Percentiles rank a stretch among this genome's conserved stretches.
Conservation (phyloP, 441 rosid genomes). For the Erodium chrysanthum region DNA sequence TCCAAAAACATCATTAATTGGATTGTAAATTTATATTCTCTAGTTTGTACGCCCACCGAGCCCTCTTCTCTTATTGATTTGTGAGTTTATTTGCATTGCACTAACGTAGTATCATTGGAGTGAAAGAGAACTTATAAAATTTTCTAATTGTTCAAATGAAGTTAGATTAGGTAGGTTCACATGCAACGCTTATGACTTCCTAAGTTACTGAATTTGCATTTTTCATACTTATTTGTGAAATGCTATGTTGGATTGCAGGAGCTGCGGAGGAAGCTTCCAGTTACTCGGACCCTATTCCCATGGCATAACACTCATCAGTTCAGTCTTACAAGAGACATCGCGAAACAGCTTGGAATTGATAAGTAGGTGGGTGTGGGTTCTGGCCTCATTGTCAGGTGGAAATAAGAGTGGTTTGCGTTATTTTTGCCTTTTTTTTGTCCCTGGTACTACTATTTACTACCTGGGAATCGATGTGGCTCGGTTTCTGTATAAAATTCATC, state of each 20-base stretch:
- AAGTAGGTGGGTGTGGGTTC: slow-evolving; percentile 29
- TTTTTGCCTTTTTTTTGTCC: too few relatives aligned
- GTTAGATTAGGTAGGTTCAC: too few relatives aligned
- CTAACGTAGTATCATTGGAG: neutral
- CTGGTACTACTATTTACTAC: too few relatives aligned
- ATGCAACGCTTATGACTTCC: too few relatives aligned
- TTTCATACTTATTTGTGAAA: neutral
- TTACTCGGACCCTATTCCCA: slow-evolving; percentile 83
- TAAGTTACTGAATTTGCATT: too few relatives aligned
- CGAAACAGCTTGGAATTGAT: slow-evolving; percentile 71
- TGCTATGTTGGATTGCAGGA: slow-evolving; percentile 40
- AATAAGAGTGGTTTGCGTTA: too few relatives aligned
- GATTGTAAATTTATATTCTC: neutral
- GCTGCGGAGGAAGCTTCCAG: slow-evolving; percentile 89
- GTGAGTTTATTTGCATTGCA: neutral
- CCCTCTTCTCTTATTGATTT: neutral
- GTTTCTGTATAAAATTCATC: too few relatives aligned
- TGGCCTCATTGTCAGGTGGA: too few relatives aligned
- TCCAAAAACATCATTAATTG: neutral
- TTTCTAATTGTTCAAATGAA: too few relatives aligned
- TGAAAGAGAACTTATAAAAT: too few relatives aligned
- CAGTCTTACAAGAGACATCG: slow-evolving; percentile 81
- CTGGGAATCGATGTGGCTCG: too few relatives aligned
- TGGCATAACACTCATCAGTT: slow-evolving; percentile 88
- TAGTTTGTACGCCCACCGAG: neutral